Base-by-base conservation (phyloP, 805 yeast species). In the Candida nonsorbophila region DNA sequence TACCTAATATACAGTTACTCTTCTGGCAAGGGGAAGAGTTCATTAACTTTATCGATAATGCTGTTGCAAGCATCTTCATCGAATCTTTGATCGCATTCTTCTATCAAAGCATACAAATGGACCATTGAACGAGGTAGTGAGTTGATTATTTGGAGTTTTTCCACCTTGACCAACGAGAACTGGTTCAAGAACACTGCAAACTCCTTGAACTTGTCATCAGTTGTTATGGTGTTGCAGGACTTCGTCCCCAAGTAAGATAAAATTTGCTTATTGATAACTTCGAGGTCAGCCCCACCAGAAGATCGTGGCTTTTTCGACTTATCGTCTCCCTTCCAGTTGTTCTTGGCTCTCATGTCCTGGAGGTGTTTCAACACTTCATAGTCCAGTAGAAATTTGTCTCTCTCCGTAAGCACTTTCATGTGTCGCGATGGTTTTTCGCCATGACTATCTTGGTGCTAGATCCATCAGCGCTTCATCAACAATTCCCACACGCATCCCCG, bases 61-160 rank as follows among this genome's bases (percentile, higher is more conserved):
- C 62, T 59, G 25, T 76, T 72, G 27, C 84, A 67, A 36, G 78
- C 69, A 1, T 74, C 81, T 35, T 83, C 84, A n/a, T 62, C 58
- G 44, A 87, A 81, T 43, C 98, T 67, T 37, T 75, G 77, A 42
- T 90, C 98, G 54, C 95, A 90, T 49, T 92, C 97, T 49, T 90
- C 98, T 1, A 90, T 77, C 16, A 90, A 60, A 0, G 92, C 69
- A 50, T 77, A 86, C 29, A 90, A 63, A 20, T 75, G 79, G 8
- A 88, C 96, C 66, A 85, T 60, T 4, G 85, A 74, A 25, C 79
- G 64, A 1, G 98, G 98, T 16, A 85, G 67, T 6, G 78, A 65
- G 51, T 90, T 88, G 32, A 88, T 70, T 22, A 90, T 74, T 56
- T 90, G 96, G 22, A 90, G 61, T 41, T 79, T 76, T 48, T 90